These are phyloP conservation scores for Candida oleophila DNA, from an alignment of 805 yeast species.

Conservation along the genomic window DNA sequence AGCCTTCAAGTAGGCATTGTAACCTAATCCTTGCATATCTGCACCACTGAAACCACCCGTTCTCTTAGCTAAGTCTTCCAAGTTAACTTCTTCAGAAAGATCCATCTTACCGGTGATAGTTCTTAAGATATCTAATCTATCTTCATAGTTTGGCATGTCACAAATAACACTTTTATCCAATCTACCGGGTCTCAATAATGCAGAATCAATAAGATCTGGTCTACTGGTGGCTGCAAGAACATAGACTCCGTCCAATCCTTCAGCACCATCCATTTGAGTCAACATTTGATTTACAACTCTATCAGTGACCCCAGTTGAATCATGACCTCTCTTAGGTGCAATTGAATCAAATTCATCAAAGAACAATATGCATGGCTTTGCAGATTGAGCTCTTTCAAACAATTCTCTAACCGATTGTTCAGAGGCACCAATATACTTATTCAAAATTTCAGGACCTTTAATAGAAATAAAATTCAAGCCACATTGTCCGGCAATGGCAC, in stretches of 20 bases:
- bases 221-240: slow-evolving; percentile 95
- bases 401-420: slow-evolving; percentile 93
- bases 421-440: slow-evolving; percentile 95
- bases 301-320: slow-evolving; percentile 96
- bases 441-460: slow-evolving; percentile 93
- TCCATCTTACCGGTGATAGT: slow-evolving; percentile 63
- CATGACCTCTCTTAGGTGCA: slow-evolving; percentile 98
- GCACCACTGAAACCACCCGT: slow-evolving; percentile 91
- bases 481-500: slow-evolving; percentile 91
- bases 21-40: slow-evolving; percentile 87
- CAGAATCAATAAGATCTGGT: slow-evolving; percentile 95
- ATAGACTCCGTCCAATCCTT: slow-evolving; percentile 94
- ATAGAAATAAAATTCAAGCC: slow-evolving; percentile 91
- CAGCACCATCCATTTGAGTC: slow-evolving; percentile 99
- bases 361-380: slow-evolving; percentile 88
- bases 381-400: slow-evolving; percentile 92
- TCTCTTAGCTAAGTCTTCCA: slow-evolving; percentile 51
- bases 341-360: slow-evolving; percentile 97
- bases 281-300: slow-evolving; percentile 95
- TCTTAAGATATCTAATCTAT: slow-evolving; percentile 69
- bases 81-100: slow-evolving; percentile 47
- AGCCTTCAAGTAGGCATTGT: slow-evolving; percentile 87
- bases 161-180: slow-evolving; percentile 90
- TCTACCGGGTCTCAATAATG: slow-evolving; percentile 92
- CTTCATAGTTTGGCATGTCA: slow-evolving; percentile 74